phyloP scores from a whole-genome alignment of 345 rosid species.

The Pistacia atlantica region DNA sequence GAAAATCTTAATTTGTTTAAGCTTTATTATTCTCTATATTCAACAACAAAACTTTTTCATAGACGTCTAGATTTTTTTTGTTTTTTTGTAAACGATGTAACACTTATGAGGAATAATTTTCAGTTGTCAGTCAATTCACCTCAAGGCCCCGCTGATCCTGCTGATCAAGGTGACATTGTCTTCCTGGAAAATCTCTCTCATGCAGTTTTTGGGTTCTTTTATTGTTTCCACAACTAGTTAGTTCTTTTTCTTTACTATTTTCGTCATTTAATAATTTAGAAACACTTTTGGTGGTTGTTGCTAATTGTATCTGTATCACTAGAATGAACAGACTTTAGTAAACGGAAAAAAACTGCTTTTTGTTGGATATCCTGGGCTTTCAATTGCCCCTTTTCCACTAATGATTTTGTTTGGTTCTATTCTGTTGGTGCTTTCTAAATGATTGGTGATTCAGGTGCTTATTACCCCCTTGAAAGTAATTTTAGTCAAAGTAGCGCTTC shows the following conservation, averaged over 20 bases:
- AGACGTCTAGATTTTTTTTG: background rate
- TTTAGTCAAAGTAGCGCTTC: background rate
- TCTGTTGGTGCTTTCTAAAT: too few species aligned
- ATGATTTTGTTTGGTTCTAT: background rate
- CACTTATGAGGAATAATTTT: slow-evolving; percentile 39
- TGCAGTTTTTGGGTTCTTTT: slow-evolving; percentile 54
- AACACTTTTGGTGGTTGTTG: slow-evolving; percentile 3
- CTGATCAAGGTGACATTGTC: slow-evolving; percentile 91
- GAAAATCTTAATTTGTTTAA: slow-evolving; percentile 24
- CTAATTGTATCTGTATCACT: background rate
- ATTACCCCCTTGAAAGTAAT: background rate
- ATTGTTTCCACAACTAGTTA: slow-evolving; percentile 37
- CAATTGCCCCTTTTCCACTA: background rate
- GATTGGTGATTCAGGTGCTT: too few species aligned
- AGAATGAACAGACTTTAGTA: background rate
- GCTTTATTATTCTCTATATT: slow-evolving; percentile 27
- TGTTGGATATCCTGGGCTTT: background rate
- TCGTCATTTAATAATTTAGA: background rate
- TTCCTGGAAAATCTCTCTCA: slow-evolving; percentile 52
- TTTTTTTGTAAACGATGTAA: slow-evolving; percentile 10
- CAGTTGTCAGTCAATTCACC: slow-evolving; percentile 81
- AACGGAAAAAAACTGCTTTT: slow-evolving; percentile 1
- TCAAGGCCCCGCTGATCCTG: slow-evolving; percentile 61
- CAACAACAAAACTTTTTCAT: background rate
- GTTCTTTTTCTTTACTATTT: slow-evolving; percentile 1